Conservation (phyloP, 345 rosid species). For the Geranium rotundifolium region DNA sequence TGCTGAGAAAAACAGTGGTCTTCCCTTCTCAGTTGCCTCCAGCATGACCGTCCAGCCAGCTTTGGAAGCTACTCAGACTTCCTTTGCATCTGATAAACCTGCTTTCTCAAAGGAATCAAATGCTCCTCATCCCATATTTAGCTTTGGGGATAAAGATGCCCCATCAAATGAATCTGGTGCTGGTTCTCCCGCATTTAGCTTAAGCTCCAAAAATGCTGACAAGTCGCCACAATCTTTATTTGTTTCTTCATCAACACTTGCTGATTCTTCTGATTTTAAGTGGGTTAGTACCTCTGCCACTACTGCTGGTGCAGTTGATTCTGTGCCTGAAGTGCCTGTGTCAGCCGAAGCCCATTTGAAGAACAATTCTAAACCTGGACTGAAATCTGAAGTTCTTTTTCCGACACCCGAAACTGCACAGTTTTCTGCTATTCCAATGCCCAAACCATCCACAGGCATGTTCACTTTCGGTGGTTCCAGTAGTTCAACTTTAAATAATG, state of each 20-base stretch:
- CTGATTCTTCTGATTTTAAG: slow-evolving; percentile 18
- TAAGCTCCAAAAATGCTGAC: slow-evolving; percentile 13
- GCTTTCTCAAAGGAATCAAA: slow-evolving; percentile 13
- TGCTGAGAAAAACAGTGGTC: slow-evolving; percentile 23
- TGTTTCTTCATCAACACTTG: slow-evolving; percentile 8
- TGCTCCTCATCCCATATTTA: slow-evolving; percentile 14
- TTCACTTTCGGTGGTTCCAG: slow-evolving; percentile 42
- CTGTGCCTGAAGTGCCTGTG: slow-evolving; percentile 25
- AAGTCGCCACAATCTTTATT: slow-evolving; percentile 13
- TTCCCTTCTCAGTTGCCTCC: slow-evolving; percentile 18
- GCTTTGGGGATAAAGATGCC: slow-evolving; percentile 21
- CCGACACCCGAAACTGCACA: slow-evolving; percentile 15
- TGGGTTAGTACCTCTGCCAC: slow-evolving; percentile 11
- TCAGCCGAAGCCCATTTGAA: slow-evolving; percentile 21
- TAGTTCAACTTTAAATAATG: slow-evolving; percentile 18
- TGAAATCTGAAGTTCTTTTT: slow-evolving; percentile 17
- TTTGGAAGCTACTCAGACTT: slow-evolving; percentile 18
- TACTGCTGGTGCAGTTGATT: slow-evolving; percentile 21
- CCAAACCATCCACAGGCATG: slow-evolving; percentile 23
- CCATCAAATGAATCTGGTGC: slow-evolving; percentile 24
- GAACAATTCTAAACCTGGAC: slow-evolving; percentile 20
- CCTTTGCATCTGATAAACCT: slow-evolving; percentile 16
- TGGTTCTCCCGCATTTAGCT: slow-evolving; percentile 9
- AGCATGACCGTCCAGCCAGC: slow-evolving; percentile 25
- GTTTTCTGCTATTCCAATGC: slow-evolving; percentile 26